Evolutionary conservation across 139 green algal genomes (phyloP), one percentile per base, ranked within the genome.

Genomic region (Chlorella sp.): DNA sequence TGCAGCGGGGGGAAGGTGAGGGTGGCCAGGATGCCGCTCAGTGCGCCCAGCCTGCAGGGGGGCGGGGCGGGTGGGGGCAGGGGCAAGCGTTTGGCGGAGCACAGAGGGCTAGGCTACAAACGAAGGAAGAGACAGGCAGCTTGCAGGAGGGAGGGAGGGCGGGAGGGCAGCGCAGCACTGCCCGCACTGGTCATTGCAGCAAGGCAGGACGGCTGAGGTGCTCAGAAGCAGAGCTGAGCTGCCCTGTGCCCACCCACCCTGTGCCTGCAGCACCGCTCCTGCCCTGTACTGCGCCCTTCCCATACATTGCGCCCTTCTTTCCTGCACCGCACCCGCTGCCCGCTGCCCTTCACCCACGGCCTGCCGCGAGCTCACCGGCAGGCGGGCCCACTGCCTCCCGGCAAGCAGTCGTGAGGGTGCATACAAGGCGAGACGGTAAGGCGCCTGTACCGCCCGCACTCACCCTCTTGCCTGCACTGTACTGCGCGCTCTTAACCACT

Each of bases 1-100:
- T 92, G 75, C 18, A 95, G 26, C 30, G 60, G 24, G 2, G 94
- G 93, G 80, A 95, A 98, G 9, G 93, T 57, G 22, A 94, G n/a
- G 2, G 96, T 98, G 11, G 95, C 94, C 0, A 85, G 69, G 0
- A 98, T 89, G 24, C 96, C 96, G 24, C 90, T 92, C 1, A 96
- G 37, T 0, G 96, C 96, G 0, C 95, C 96, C 3, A 94, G 61
- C 48, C 87, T 90, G 87, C 64, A 39, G 3, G 61, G 32, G n/a
- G 82, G 57, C 16, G 82, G 57, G 42, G 80, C 7, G 18, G 24
- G 40, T 14, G 24, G 15, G 0, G 48, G 42, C 48, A 53, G 24
- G 80, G 34, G 34, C 4, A 16, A 36, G 75, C 32, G 69, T 77
- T 34, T 34, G 69, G 28, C 21, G 26, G 4, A 12, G 69, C 26